A percentile compares a stretch with the other conserved stretches of the same genome.
Evolutionary conservation across 116 monocot genomes (phyloP).

Genomic region (Posidonia oceanica): DNA sequence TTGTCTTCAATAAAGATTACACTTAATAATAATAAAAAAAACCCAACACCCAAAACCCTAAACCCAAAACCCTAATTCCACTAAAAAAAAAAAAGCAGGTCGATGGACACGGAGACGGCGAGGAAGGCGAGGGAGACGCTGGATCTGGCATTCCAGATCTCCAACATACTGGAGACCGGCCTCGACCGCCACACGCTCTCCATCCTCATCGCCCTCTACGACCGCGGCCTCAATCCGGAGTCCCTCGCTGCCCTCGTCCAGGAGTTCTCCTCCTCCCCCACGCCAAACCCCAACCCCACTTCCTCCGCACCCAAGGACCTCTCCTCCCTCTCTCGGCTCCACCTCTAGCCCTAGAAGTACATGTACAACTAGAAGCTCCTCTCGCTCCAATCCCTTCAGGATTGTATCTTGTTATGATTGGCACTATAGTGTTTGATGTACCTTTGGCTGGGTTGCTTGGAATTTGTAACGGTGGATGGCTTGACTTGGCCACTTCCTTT

Average conservation of each 20-base stretch:
- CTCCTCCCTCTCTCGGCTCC: not conserved
- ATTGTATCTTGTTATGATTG: no score
- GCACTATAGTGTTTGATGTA: no score
- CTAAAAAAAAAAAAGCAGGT: no score
- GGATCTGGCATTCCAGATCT: conserved; percentile 83
- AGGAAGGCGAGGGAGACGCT: conserved; percentile 54
- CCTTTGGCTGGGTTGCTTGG: no score
- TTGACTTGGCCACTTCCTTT: no score
- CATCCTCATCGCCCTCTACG: conserved; percentile 70
- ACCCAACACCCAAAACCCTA: no score
- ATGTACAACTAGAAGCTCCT: no score
- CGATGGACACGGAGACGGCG: conserved; percentile 24
- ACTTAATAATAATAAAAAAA: no score
- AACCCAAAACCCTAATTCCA: no score
- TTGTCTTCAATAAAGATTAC: no score
- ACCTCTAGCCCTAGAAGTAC: not conserved
- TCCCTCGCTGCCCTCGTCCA: conserved; percentile 68
- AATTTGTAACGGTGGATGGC: no score
- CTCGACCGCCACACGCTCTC: conserved; percentile 87
- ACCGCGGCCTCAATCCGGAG: conserved; percentile 81
- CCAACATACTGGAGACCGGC: conserved; percentile 71
- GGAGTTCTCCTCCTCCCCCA: conserved; percentile 35
- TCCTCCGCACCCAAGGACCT: conserved; percentile 2
- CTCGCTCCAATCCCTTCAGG: no score
- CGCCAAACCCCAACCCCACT: not conserved